phyloP scores from a whole-genome alignment of 441 rosid genomes.

The Viola pubescens region DNA sequence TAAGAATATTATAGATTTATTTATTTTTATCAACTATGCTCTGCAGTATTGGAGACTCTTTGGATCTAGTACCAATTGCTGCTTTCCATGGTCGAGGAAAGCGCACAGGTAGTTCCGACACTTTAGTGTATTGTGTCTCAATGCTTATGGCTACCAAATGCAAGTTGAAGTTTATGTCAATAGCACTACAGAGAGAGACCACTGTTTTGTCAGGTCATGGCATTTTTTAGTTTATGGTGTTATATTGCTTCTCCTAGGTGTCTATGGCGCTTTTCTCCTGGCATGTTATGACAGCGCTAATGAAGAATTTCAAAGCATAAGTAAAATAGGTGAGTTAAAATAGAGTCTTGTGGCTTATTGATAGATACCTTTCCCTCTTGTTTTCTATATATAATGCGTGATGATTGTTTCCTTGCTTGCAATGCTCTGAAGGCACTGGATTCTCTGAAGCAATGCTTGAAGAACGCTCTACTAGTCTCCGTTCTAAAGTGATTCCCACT shows the following conservation, averaged over 20 bases:
- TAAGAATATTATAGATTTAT: too few species aligned
- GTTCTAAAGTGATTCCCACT: conserved; percentile 59
- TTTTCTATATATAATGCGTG: background rate
- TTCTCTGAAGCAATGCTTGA: conserved; percentile 81
- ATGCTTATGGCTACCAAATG: background rate
- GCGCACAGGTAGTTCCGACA: conserved; percentile 50
- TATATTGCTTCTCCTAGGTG: conserved; percentile 39
- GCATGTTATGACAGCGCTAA: conserved; percentile 72
- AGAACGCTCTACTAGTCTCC: conserved; percentile 71
- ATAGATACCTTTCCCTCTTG: conserved; percentile 2
- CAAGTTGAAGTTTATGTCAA: too few species aligned
- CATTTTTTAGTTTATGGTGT: conserved; percentile 14
- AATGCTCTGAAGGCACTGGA: conserved; percentile 59
- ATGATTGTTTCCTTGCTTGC: conserved; percentile 8
- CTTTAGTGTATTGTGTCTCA: background rate
- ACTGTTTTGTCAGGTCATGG: background rate
- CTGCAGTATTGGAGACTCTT: conserved; percentile 84
- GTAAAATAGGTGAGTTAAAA: conserved; percentile 66
- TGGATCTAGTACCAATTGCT: conserved; percentile 92
- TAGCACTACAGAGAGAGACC: too few species aligned
- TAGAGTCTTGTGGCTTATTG: conserved; percentile 9
- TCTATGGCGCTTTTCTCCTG: conserved; percentile 89
- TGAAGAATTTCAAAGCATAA: conserved; percentile 87
- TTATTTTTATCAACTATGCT: conserved; percentile 3
- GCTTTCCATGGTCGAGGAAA: conserved; percentile 96